Percentiles rank a stretch among this genome's conserved stretches.
These are phyloP conservation scores for Penicillium pulvis DNA, from an alignment of 495 filamentous ascomycete genomes.

Conservation along the genomic window DNA sequence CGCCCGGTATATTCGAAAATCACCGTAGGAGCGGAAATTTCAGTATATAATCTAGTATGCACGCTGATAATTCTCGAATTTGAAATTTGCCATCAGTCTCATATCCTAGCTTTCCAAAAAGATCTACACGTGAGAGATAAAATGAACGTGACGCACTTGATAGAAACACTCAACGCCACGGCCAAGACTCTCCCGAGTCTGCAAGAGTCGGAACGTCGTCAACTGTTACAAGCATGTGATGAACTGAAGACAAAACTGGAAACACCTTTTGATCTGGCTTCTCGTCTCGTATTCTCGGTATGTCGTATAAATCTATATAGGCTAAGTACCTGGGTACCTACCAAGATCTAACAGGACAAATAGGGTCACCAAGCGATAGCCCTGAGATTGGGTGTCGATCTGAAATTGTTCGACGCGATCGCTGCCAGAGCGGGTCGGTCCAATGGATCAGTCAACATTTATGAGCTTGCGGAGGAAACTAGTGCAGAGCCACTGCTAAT, in stretches of 20 bases:
- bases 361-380: slow-evolving; percentile 28
- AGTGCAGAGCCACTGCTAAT: slow-evolving; percentile 21
- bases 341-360: neutral
- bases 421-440: slow-evolving; percentile 1
- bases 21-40: neutral
- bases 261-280: slow-evolving; percentile 6
- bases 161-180: slow-evolving; percentile 9
- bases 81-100: neutral
- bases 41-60: neutral
- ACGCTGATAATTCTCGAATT: neutral
- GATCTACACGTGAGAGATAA: neutral
- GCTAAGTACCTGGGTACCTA: neutral
- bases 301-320: slow-evolving; percentile 3
- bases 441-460: neutral
- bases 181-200: slow-evolving; percentile 11
- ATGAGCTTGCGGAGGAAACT: slow-evolving; percentile 8
- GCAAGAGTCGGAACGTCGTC: slow-evolving; percentile 9
- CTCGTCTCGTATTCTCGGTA: slow-evolving; percentile 25
- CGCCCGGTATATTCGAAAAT: neutral
- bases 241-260: slow-evolving; percentile 12
- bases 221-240: slow-evolving; percentile 24
- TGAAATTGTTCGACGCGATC: slow-evolving; percentile 28
- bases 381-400: slow-evolving; percentile 20
- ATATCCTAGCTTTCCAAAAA: too few species aligned
- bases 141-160: slow-evolving; percentile 10